Conservation (phyloP, 441 rosid species). For the Euphorbia celastroides region DNA sequence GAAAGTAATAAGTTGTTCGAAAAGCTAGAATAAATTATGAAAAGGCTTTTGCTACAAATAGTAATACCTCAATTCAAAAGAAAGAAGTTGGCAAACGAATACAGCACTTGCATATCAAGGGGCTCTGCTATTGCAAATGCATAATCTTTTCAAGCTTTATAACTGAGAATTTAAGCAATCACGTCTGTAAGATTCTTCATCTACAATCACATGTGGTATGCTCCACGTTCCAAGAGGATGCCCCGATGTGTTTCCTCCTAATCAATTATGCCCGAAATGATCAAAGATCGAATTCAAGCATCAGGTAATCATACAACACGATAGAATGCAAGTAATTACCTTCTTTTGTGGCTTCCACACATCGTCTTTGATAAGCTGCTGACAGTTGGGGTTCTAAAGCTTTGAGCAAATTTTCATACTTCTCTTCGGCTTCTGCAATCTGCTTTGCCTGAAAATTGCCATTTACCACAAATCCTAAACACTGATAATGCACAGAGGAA, state of each 20-base stretch:
- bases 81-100: too few relatives aligned
- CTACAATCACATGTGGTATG: conserved; percentile 57
- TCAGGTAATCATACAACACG: neutral
- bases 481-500: neutral
- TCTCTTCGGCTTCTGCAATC: conserved; percentile 69
- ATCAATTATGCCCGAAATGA: neutral
- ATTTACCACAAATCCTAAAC: neutral
- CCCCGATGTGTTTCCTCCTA: conserved; percentile 58
- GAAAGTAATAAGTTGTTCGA: too few relatives aligned
- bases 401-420: conserved; percentile 45
- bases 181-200: conserved; percentile 53
- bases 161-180: conserved; percentile 11
- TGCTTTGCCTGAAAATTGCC: conserved; percentile 43
- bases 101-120: neutral
- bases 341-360: conserved; percentile 81
- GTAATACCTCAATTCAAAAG: too few relatives aligned
- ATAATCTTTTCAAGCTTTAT: neutral
- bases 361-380: conserved; percentile 54
- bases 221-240: conserved; percentile 72
- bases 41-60: too few relatives aligned
- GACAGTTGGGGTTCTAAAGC: conserved; percentile 61
- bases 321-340: conserved; percentile 35
- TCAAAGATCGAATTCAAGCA: neutral
- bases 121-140: neutral
- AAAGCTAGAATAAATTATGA: too few relatives aligned